phyloP scores from a whole-genome alignment of 2,329 filamentous ascomycete genomes.

The Hansfordia pulvinata region DNA sequence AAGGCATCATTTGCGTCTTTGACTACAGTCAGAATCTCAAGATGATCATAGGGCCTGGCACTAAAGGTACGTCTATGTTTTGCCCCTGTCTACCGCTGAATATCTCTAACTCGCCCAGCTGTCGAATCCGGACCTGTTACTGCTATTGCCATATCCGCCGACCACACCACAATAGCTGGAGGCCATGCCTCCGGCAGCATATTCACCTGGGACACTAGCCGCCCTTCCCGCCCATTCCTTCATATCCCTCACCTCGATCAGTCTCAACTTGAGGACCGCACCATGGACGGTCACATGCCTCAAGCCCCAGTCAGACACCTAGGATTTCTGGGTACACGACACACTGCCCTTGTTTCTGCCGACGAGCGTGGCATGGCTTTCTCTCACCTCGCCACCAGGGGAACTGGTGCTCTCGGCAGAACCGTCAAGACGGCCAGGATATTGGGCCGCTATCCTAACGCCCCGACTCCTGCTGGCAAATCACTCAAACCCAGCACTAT shows the following conservation, averaged over 20 bases:
- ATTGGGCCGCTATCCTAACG: conserved; percentile 76
- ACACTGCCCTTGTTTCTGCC: conserved; percentile 88
- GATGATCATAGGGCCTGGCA: conserved; percentile 84
- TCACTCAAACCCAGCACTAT: conserved; percentile 85
- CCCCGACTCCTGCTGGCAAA: conserved; percentile 46
- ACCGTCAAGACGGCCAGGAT: conserved; percentile 84
- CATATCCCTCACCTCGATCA: conserved; percentile 66
- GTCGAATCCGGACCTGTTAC: conserved; percentile 83
- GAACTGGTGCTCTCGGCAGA: conserved; percentile 73
- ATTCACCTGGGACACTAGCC: conserved; percentile 89
- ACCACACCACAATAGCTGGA: conserved; percentile 81
- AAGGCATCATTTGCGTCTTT: conserved; percentile 88
- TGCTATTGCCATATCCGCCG: conserved; percentile 78
- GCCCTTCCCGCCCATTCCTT: conserved; percentile 76
- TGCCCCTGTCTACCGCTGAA: background rate
- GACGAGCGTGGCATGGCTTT: conserved; percentile 97
- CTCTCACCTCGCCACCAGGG: conserved; percentile 86
- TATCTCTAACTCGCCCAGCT: conserved; percentile 37
- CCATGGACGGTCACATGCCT: conserved; percentile 69
- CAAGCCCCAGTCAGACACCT: conserved; percentile 73
- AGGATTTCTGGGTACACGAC: conserved; percentile 87
- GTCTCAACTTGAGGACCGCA: conserved; percentile 49
- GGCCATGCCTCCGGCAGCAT: conserved; percentile 85
- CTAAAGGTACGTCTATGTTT: conserved; percentile 53
- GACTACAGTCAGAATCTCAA: conserved; percentile 95